Evolutionary conservation across 495 filamentous ascomycete species (phyloP), one percentile per base, ranked within the genome.

Genomic region (Geoglossum glabrum): DNA sequence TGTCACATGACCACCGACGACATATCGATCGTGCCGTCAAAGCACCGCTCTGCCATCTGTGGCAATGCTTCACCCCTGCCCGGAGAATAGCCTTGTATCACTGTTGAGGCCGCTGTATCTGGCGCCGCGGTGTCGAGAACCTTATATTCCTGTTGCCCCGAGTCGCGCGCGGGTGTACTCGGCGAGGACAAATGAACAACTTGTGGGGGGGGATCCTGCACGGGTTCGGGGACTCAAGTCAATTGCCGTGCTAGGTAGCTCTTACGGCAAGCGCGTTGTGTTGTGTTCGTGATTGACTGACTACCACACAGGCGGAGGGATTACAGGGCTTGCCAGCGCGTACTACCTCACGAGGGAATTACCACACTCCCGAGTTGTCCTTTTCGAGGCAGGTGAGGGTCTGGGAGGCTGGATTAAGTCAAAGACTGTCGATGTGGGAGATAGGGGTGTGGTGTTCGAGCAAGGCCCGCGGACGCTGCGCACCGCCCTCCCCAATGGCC

Each of bases 391-490:
- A 25, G 75, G 73, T 2, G 57, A 72, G 9, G 73, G 76, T 3
- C 64, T 90, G 1, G 93, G 92, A 27, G 93, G 93, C 30, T 96
- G 92, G 93, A 69, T 97, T 9, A 68, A 81, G 36, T 86, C 86
- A 0, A 78, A 81, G 58, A 67, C 68, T 46, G 71, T 87, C 8
- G 66, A 76, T n/a, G 79, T 88, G 62, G 67, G 79, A 55, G 70
- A 69, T 54, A 73, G 73, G 46, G 66, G 79, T 4, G 78, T 95
- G 21, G 61, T 85, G 4, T 92, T 96, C 62, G 90, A 98, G 71
- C 73, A 79, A 61, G 92, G 92, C 0, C 89, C 93, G 49, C 77
- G 92, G 59, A 88, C 87, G 46, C 68, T 98, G 57, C 74, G 84
- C 58, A 71, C 79, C 30, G 69, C 72, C 10, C 62, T 67, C 8